Base-by-base conservation (phyloP, 2,329 filamentous ascomycete species). In the Acephala macrosclerotiorum region DNA sequence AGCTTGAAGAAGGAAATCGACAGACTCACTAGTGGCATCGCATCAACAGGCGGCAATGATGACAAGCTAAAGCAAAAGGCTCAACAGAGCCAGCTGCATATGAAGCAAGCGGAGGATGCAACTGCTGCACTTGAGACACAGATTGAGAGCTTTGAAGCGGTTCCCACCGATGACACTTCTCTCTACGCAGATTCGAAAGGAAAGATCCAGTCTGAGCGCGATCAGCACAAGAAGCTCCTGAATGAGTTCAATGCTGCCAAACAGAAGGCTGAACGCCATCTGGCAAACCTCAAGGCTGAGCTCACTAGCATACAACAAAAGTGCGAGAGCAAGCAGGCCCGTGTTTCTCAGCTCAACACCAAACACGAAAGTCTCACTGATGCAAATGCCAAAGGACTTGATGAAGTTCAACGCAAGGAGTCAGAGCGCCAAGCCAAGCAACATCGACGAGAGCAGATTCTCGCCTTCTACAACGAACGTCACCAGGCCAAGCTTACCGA, bases 31-130 rank as follows among this genome's bases (percentile, higher is more conserved):
- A 84, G 84, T 66, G 88, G 89, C 69, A 86, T 93, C 55, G 84
- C 89, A 64, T 90, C 90, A 40, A 85, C 87, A 18, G 91, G 91
- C 68, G 89, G 89, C 66, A 89, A 88, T 71, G 92, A 95, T 77
- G 92, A 94, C 74, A 90, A 91, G 75, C 85, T 90, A 72, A 85
- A 87, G 70, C 90, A 93, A 75, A 91, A 93, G 77, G 87, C 92
- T 55, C 85, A 89, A 68, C 92, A 94, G 77, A 89, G 92, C 75
- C 88, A 86, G 64, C 91, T 91, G 63, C 90, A 91, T 76, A 90
- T 91, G 78, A 87, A 88, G 64, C 91, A 86, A 75, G 84, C 84
- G 18, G 84, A 87, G 64, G 84, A 86, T 62, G 89, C 89, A 36
- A 83, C 85, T 35, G 79, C 80, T 51, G 80, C 83, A 56, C 79